phyloP scores from a whole-genome alignment of 495 filamentous ascomycete genomes.

The Penicillium bialowiezense region DNA sequence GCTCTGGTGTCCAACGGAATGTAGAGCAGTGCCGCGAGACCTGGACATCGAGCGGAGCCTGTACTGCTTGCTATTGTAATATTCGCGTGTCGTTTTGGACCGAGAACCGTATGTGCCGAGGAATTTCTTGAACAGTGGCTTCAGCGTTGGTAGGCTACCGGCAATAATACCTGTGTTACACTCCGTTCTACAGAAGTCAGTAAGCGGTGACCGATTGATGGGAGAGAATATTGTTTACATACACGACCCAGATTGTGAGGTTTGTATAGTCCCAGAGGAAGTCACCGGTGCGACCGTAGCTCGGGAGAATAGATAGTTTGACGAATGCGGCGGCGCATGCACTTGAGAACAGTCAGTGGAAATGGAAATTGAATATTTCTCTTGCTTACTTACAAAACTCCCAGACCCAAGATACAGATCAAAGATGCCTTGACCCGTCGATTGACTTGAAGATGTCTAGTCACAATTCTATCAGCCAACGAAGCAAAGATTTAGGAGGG shows the following conservation, averaged over 20 bases:
- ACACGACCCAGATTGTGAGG: constrained; percentile 26
- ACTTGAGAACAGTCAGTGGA: constrained; percentile 14
- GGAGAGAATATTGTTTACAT: constrained; percentile 4
- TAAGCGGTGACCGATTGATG: too few relatives aligned
- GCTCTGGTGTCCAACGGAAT: neutral
- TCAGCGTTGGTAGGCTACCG: constrained; percentile 41
- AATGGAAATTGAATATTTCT: neutral
- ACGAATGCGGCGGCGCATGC: constrained; percentile 45
- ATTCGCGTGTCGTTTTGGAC: constrained; percentile 11
- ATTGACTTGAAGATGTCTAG: constrained; percentile 45
- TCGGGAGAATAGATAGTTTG: constrained; percentile 38
- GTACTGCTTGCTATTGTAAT: constrained; percentile 11
- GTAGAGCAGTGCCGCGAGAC: neutral
- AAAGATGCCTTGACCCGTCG: constrained; percentile 36
- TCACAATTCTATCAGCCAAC: neutral
- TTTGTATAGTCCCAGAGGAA: constrained; percentile 43
- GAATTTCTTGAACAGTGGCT: constrained; percentile 37
- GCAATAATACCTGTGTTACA: constrained; percentile 42
- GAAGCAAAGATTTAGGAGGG: neutral
- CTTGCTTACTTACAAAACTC: constrained; percentile 35
- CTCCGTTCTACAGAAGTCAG: constrained; percentile 28
- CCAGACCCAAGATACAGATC: constrained; percentile 39
- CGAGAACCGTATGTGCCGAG: constrained; percentile 24
- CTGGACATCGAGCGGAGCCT: constrained; percentile 14
- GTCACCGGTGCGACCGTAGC: constrained; percentile 39